Percentiles rank a stretch among this genome's conserved stretches.
phyloP scores from a whole-genome alignment of 208 protist species.

The Borovskyia barvae region DNA sequence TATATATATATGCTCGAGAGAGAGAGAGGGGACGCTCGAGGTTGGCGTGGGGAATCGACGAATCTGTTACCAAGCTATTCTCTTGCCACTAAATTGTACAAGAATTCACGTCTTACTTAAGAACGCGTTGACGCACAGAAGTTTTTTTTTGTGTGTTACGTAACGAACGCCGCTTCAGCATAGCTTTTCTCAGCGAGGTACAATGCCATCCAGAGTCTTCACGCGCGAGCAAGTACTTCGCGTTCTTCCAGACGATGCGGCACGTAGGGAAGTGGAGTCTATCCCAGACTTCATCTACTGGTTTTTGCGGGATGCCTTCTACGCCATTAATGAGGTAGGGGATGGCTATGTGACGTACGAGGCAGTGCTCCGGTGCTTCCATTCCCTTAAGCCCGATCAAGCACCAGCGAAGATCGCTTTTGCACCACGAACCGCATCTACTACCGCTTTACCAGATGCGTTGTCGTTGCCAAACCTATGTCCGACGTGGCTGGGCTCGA shows the following conservation, averaged over 20 bases:
- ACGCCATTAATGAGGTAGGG: slow-evolving; percentile 18
- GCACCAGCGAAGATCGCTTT: background rate
- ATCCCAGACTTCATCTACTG: slow-evolving; percentile 31
- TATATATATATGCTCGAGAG: background rate
- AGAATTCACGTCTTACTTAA: too few species aligned
- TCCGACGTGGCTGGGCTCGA: slow-evolving; percentile 16
- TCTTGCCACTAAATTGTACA: too few species aligned
- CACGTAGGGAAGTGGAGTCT: slow-evolving; percentile 18
- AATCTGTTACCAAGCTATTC: too few species aligned
- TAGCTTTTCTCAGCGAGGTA: background rate
- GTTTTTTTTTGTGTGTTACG: background rate
- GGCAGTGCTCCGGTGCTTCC: slow-evolving; percentile 1
- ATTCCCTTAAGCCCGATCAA: background rate
- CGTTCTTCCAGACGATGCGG: slow-evolving; percentile 17
- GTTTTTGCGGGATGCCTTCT: slow-evolving; percentile 30
- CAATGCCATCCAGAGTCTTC: slow-evolving; percentile 24
- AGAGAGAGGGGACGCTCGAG: too few species aligned
- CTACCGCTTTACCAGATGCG: background rate
- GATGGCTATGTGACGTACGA: slow-evolving; percentile 25
- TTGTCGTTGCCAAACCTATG: slow-evolving; percentile 11
- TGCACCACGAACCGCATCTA: background rate
- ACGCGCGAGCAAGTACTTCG: slow-evolving; percentile 12
- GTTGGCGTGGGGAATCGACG: too few species aligned
- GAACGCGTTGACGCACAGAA: too few species aligned
- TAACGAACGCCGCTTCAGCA: background rate